Conservation (phyloP, 495 filamentous ascomycete species). For the Daldinia decipiens region DNA sequence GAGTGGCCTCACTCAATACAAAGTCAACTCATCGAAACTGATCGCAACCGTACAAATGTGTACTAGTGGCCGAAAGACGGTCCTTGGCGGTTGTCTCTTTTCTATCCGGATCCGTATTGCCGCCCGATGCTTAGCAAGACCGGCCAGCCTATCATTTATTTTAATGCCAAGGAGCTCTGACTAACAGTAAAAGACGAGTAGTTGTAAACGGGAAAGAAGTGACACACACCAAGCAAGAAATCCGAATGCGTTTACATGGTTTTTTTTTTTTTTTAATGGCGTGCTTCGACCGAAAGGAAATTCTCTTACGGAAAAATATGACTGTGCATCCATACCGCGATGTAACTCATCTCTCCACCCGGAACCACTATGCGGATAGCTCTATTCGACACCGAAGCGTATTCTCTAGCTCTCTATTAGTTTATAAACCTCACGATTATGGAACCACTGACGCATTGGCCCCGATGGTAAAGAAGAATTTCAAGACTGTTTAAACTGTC, state of each 20-base stretch:
- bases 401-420: background rate
- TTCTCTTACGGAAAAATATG: constrained; percentile 7
- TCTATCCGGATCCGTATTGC: constrained; percentile 4
- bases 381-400: constrained; percentile 3
- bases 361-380: background rate
- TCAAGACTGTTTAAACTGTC: background rate
- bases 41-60: background rate
- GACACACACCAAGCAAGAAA: background rate
- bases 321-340: background rate
- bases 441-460: background rate
- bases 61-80: background rate
- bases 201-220: background rate
- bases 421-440: constrained; percentile 3
- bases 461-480: background rate
- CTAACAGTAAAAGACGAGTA: background rate
- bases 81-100: constrained; percentile 4
- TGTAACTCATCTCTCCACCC: constrained; percentile 4
- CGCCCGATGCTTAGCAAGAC: constrained; percentile 1
- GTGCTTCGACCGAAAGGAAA: background rate
- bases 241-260: background rate
- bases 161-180: background rate
- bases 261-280: background rate
- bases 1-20: background rate
- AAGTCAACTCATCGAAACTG: background rate
- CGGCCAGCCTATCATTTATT: constrained; percentile 8